Conservation (phyloP, 768 basidiomycete genomes). For the Lactarius psammicola region DNA sequence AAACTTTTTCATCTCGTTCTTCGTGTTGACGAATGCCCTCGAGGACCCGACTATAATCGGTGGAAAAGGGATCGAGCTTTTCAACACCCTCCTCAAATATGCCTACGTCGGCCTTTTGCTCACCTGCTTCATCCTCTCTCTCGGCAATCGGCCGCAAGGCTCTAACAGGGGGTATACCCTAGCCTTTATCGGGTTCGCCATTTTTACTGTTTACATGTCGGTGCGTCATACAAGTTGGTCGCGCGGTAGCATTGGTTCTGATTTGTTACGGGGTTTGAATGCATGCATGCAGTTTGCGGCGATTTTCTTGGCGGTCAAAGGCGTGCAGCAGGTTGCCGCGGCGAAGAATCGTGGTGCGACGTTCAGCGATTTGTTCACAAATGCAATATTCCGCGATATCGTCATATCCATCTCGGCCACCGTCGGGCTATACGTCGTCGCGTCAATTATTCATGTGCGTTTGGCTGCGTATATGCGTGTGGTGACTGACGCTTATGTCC, state of each 20-base stretch:
- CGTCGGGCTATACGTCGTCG: constrained; percentile 80
- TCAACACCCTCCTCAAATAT: constrained; percentile 81
- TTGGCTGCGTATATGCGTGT: constrained; percentile 1
- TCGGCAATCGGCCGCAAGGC: constrained; percentile 93
- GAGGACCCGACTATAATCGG: constrained; percentile 61
- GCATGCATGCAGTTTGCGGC: constrained; percentile 69
- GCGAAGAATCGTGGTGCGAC: constrained; percentile 47
- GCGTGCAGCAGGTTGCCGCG: constrained; percentile 58
- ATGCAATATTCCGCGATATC: constrained; percentile 81
- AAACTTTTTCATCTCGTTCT: constrained; percentile 90
- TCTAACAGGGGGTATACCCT: constrained; percentile 83
- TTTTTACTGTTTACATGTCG: constrained; percentile 97
- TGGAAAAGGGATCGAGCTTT: constrained; percentile 55
- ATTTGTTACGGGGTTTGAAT: constrained; percentile 16
- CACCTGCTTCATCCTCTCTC: constrained; percentile 80
- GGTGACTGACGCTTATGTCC: constrained; percentile 2
- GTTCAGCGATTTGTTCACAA: constrained; percentile 66
- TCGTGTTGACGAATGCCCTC: constrained; percentile 70
- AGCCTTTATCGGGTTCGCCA: constrained; percentile 81
- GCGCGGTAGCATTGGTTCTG: not conserved
- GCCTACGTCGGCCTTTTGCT: constrained; percentile 85
- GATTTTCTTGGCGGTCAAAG: constrained; percentile 81
- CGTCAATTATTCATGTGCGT: constrained; percentile 81
- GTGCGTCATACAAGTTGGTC: constrained; percentile 40
- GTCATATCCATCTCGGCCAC: constrained; percentile 85